These are phyloP conservation scores for Crithidia fasciculata DNA, from an alignment of 208 protist species.

Conservation along the genomic window DNA sequence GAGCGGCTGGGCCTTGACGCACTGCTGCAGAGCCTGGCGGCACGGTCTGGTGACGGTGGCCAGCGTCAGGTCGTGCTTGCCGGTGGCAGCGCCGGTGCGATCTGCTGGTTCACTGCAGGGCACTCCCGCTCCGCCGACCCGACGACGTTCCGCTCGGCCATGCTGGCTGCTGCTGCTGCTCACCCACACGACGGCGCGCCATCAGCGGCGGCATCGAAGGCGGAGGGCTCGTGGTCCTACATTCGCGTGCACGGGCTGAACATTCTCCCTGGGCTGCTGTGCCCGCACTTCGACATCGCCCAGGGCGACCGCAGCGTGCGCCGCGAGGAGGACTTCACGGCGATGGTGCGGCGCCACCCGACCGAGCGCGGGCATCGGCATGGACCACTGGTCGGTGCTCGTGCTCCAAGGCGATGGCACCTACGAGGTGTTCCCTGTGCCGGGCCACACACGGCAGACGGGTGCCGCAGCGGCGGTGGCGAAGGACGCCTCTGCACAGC, in stretches of 20 bases:
- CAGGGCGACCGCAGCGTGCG: slow-evolving; percentile 63
- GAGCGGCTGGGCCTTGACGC: slow-evolving; percentile 71
- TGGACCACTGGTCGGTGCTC: slow-evolving; percentile 88
- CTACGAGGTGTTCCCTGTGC: slow-evolving; percentile 66
- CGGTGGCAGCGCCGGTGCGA: slow-evolving; percentile 86
- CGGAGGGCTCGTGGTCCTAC: slow-evolving; percentile 61
- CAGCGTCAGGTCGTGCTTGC: slow-evolving; percentile 56
- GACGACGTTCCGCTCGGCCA: slow-evolving; percentile 55
- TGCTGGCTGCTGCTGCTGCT: slow-evolving; percentile 19
- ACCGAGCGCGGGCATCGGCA: slow-evolving; percentile 86
- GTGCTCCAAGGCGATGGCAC: slow-evolving; percentile 63
- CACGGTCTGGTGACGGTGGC: neutral
- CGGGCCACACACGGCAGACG: slow-evolving; percentile 44
- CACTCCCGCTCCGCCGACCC: slow-evolving; percentile 91
- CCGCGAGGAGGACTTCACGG: slow-evolving; percentile 73
- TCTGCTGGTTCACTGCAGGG: slow-evolving; percentile 86
- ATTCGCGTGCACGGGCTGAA: slow-evolving; percentile 82
- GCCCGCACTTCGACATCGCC: slow-evolving; percentile 78
- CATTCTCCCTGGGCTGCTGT: slow-evolving; percentile 80
- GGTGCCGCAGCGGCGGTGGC: neutral
- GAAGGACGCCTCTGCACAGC: neutral
- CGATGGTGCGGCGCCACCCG: slow-evolving; percentile 86
- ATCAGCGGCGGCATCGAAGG: slow-evolving; percentile 1
- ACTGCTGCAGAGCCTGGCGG: slow-evolving; percentile 40
- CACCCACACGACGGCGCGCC: slow-evolving; percentile 6